Base-by-base conservation (phyloP, 257 asterid genomes). In the Solanum corneliomulleri region DNA sequence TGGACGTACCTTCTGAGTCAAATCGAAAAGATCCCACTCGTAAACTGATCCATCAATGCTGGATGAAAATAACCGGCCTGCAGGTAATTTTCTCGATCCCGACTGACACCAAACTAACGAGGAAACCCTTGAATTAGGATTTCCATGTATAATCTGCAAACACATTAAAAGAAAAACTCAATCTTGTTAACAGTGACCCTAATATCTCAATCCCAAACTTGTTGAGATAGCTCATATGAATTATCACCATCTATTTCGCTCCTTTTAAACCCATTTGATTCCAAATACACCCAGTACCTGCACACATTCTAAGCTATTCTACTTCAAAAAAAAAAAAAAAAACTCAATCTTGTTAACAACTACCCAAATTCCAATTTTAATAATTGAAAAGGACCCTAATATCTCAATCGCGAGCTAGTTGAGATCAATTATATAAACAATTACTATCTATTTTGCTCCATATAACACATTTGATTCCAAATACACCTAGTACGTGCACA, bases 101-200 rank as follows among this genome's bases (percentile, higher is more conserved):
- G 93, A 90, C 89, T 89, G 92, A 89, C 98, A 96, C 99, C 99
- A 97, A 85, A 91, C 97, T 92, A 97, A 91, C 27, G 98, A 97
- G 14, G 98, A 92, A 72, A 94, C 95, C 89, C 95, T 93, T 64
- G 96, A 91, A 83, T 90, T 89, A 70, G 98, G 96, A 83, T 94
- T 93, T 66, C 99, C 99, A 52, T 96, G 99, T 91, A 97, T 95
- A 11, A 97, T 92, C 99, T 97, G 90, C 85, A 82, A 75, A 88
- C 1, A 9, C 37, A 78, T 68, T 27, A 35, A 72, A 18, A 35
- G 12, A 72, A 31, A 16, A 29, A 70, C 42, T 70, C 77, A 70
- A 70, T 31, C 77, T 10, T 35, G 14, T 33, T 33, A 33, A 16
- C 39, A 29, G 1, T 21, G 6, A 68, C 39, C 74, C 37, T 29